phyloP scores from a whole-genome alignment of 371 early-diverging fungal genomes.

The Mucor indicus region DNA sequence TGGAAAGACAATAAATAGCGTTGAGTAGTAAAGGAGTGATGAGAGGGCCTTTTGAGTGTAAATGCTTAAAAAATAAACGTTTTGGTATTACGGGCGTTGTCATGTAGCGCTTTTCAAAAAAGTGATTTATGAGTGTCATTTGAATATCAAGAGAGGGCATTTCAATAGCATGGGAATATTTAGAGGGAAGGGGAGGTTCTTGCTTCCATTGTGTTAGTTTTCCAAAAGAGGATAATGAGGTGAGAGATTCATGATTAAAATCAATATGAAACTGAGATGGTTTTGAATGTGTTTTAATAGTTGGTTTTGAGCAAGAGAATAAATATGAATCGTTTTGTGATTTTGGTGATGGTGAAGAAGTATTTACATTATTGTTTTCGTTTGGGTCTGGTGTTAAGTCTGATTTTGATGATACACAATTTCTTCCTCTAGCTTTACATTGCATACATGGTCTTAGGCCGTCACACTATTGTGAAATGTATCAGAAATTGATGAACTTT shows the following conservation, averaged over 20 bases:
- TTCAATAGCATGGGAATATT: constrained; percentile 23
- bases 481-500: not conserved
- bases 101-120: constrained; percentile 18
- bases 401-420: constrained; percentile 14
- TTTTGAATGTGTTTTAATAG: not conserved
- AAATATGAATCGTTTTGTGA: constrained; percentile 18
- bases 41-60: constrained; percentile 21
- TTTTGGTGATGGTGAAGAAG: constrained; percentile 1
- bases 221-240: constrained; percentile 9
- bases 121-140: constrained; percentile 23
- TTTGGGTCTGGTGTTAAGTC: not conserved
- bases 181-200: constrained; percentile 23
- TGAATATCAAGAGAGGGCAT: constrained; percentile 32
- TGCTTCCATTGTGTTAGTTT: constrained; percentile 12
- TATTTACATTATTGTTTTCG: not conserved
- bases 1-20: constrained; percentile 23
- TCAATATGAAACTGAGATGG: not conserved
- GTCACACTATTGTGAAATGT: constrained; percentile 13
- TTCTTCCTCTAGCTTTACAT: constrained; percentile 21
- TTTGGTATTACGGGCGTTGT: constrained; percentile 19
- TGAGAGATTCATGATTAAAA: not conserved
- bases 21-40: constrained; percentile 34
- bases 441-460: constrained; percentile 30
- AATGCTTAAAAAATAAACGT: constrained; percentile 20
- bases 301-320: constrained; percentile 9